Evolutionary conservation across 1,139 yeast genomes (phyloP), one percentile per base, ranked within the genome.

Genomic region (Candida smagusa): DNA sequence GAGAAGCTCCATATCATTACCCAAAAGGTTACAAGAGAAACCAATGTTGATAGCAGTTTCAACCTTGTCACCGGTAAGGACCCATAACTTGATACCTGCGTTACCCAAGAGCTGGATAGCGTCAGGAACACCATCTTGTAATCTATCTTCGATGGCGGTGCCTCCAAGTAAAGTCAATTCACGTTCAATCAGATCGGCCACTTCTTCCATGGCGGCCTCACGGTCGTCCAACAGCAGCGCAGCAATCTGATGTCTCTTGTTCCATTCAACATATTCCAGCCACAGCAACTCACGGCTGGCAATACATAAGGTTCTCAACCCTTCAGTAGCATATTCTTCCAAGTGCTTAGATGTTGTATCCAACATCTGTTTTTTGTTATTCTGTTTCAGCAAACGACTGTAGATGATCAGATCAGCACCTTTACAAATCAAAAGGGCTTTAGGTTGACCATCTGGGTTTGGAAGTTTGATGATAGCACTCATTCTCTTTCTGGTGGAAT

Each of bases 401-500:
- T 72, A 72, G 30, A 72, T 72, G 25, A 70, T 61, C 3, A 74
- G 68, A 50, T 72, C 77, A 0, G 77, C 77, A 39, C 77, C 77
- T 50, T 72, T 72, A 55, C 76, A 71, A 34, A 70, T 62, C 41
- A 71, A 60, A 25, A 70, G 56, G 1, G 72, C 74, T 36, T 57
- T 68, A 7, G 53, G 61, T 46, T 64, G 67, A 12, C 55, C 51
- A 9, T 47, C 47, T 22, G 53, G 58, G 25, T 63, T 60, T 6
- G 81, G 79, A 3, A 67, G 58, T 77, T 85, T 70, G 31, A 90
- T 76, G 48, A 92, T 86, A 9, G 92, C 89, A 71, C 96, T 87
- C 97, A 90, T 92, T 69, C 97, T 65, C 53, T 70, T 71, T 51
- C 77, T 63, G 2, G 77, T 70, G 9, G 76, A 70, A 47, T 71